These are phyloP conservation scores for Cutaneotrichosporon cyanovorans DNA, from an alignment of 1,284 basidiomycete genomes.

Conservation along the genomic window DNA sequence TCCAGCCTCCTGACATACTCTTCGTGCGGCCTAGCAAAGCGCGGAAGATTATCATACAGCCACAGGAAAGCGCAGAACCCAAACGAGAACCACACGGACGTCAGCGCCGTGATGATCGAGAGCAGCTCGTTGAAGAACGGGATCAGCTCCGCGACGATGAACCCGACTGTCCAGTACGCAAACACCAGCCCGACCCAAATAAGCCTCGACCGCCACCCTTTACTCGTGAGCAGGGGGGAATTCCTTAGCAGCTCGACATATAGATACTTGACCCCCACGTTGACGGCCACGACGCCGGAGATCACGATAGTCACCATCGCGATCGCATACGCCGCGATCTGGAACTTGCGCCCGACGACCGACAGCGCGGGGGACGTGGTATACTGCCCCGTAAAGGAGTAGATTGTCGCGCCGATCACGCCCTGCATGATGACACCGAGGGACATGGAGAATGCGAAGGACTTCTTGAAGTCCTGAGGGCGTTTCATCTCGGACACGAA, in stretches of 20 bases:
- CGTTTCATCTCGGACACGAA: conserved; percentile 25
- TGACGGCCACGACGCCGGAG: conserved; percentile 29
- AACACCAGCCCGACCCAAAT: conserved; percentile 27
- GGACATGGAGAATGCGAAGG: conserved; percentile 10
- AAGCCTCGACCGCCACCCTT: conserved; percentile 18
- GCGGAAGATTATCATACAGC: conserved; percentile 24
- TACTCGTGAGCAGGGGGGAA: conserved; percentile 22
- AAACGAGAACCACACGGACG: not conserved
- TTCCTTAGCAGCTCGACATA: conserved; percentile 25
- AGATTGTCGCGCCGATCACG: conserved; percentile 23
- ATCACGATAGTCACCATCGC: conserved; percentile 32
- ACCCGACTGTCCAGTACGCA: conserved; percentile 29
- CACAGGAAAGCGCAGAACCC: conserved; percentile 11
- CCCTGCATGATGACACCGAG: conserved; percentile 21
- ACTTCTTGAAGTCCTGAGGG: conserved; percentile 35
- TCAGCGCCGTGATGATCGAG: not conserved
- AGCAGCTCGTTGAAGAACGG: conserved; percentile 28
- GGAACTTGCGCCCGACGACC: conserved; percentile 23
- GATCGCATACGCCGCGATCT: conserved; percentile 25
- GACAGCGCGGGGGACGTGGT: conserved; percentile 27
- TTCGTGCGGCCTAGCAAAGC: conserved; percentile 6
- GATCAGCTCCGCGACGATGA: conserved; percentile 28
- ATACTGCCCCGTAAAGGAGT: conserved; percentile 30
- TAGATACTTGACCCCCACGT: conserved; percentile 31
- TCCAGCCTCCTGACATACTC: conserved; percentile 1